Conservation (phyloP, 495 filamentous ascomycete genomes). For the Chaetomium tenue region DNA sequence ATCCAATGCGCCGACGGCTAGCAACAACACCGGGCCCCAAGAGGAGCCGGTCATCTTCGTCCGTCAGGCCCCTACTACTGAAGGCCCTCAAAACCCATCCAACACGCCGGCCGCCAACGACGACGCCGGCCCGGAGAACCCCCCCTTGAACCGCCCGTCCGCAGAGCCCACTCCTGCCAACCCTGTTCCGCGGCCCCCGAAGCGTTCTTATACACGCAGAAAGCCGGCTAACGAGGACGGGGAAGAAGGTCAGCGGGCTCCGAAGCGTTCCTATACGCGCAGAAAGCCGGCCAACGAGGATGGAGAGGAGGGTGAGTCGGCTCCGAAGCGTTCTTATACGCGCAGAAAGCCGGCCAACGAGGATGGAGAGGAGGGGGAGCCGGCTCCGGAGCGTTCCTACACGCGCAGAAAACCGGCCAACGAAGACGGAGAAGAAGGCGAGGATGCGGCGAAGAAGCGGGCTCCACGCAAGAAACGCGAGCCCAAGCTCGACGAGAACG, state of each 20-base stretch:
- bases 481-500: constrained; percentile 5
- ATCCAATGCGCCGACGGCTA: too few species aligned
- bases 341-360: background rate
- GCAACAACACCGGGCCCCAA: too few species aligned
- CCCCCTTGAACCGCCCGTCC: background rate
- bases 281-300: background rate
- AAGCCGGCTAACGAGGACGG: too few species aligned
- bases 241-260: too few species aligned
- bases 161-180: background rate
- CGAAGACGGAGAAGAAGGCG: background rate
- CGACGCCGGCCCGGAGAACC: background rate
- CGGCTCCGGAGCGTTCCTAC: too few species aligned
- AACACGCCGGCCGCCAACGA: too few species aligned
- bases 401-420: background rate
- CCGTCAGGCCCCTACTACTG: background rate
- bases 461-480: background rate
- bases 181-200: background rate
- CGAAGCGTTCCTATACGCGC: too few species aligned
- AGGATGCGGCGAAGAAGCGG: background rate
- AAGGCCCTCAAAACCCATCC: background rate
- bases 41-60: background rate
- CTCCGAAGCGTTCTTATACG: too few species aligned
- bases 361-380: background rate
- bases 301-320: background rate
- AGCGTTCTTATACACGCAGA: too few species aligned